Base-by-base conservation (phyloP, 345 rosid species). In the Erysimum cheiranthoides region DNA sequence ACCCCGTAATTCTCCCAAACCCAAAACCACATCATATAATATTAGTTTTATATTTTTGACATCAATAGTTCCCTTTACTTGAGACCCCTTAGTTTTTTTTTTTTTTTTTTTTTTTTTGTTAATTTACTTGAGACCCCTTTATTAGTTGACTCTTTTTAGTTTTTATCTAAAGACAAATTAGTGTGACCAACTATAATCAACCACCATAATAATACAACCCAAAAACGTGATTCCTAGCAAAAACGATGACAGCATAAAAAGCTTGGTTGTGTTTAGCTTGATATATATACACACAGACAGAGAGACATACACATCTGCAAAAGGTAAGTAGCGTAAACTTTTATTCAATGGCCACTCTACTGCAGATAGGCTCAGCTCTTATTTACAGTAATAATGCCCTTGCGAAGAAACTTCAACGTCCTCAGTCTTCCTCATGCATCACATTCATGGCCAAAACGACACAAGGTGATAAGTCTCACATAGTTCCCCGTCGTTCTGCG, bases 401-500 rank as follows among this genome's bases (percentile, higher is more conserved):
- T 63, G 4, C 16, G 9, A 73, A 53, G 70, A 73, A 27, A 18
- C 17, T 54, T 46, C 64, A 3, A 54, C 46, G 70, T 64, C 56
- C 56, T 32, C 18, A 38, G 34, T 14, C 39, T 34, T 71, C 17
- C 8, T 28, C 54, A 64, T 53, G 38, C 17, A 40, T 25, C 12
- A 21, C 12, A 31, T 21, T 21, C 1, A 16, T 73, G 27, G 46
- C 63, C 28, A 64, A 18, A 73, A 4, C 36, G 4, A 10, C 27
- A 8, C 18, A 14, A 9, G 6, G 11, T 32, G 16, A 34, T 21
- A 49, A 52, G 38, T 18, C 46, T 5, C 12, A 7, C 8, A 11
- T 10, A 18, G 36, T 52, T 52, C 63, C 38, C 14, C 77, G 77
- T 54, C 77, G 77, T 73, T 62, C 77, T 2, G 77, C 70, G 12